A percentile compares a stretch with the other conserved stretches of the same genome.
Conservation (phyloP, 305 asterid species). For the Solanum aculeatissimum region DNA sequence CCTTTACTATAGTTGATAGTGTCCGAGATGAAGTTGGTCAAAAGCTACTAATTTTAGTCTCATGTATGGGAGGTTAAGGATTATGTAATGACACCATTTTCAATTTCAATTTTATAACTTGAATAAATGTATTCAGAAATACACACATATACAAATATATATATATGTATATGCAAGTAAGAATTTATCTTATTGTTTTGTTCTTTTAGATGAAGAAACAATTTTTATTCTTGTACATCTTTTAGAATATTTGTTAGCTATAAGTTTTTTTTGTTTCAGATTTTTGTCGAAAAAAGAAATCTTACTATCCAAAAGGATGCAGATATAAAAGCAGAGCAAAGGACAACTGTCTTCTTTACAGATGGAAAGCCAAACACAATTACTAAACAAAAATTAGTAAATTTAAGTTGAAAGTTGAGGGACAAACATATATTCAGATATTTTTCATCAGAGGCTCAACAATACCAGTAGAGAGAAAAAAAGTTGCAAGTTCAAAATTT, state of each 20-base stretch:
- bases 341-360: neutral
- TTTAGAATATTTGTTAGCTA: no score
- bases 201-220: neutral
- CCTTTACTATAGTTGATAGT: neutral
- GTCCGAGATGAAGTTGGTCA: neutral
- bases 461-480: neutral
- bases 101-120: neutral
- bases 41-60: neutral
- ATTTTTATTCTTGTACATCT: neutral
- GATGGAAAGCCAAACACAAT: neutral
- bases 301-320: neutral
- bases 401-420: neutral
- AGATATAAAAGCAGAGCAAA: neutral
- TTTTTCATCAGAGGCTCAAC: neutral
- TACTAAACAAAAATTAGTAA: neutral
- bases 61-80: neutral
- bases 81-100: neutral
- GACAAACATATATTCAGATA: neutral
- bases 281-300: neutral
- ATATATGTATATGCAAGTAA: neutral
- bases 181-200: neutral
- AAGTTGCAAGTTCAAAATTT: neutral
- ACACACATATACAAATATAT: neutral
- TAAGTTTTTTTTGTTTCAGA: neutral
- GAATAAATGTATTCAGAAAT: neutral